These are phyloP conservation scores for Globisporangium rhizosaccharum DNA, from an alignment of 352 stramenopile species.

Conservation along the genomic window DNA sequence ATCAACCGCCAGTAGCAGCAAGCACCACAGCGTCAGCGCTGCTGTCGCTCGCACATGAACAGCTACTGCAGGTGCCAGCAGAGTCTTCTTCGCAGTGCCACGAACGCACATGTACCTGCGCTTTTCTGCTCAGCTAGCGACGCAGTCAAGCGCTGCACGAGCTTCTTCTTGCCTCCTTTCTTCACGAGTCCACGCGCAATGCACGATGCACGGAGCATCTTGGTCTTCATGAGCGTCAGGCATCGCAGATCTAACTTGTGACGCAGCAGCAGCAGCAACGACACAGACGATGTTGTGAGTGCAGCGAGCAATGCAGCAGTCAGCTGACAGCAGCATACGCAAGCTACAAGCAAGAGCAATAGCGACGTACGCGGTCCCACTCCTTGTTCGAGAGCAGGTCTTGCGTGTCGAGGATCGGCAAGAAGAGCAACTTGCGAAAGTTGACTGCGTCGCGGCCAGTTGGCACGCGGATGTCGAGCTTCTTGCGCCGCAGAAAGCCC, in stretches of 20 bases:
- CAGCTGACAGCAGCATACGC: background rate
- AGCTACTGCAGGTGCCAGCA: too few species aligned
- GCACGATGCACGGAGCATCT: slow-evolving; percentile 76
- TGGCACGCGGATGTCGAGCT: slow-evolving; percentile 61
- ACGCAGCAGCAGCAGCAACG: background rate
- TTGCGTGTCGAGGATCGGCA: slow-evolving; percentile 60
- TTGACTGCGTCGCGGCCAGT: slow-evolving; percentile 69
- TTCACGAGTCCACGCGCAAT: slow-evolving; percentile 52
- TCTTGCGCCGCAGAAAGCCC: slow-evolving; percentile 58
- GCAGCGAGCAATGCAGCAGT: background rate
- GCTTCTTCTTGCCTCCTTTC: slow-evolving; percentile 61
- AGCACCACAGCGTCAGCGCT: too few species aligned
- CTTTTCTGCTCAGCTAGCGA: slow-evolving; percentile 60
- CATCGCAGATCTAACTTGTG: slow-evolving; percentile 71
- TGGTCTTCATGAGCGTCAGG: slow-evolving; percentile 76
- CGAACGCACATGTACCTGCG: slow-evolving; percentile 23
- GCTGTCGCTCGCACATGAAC: too few species aligned
- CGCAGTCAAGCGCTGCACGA: slow-evolving; percentile 48
- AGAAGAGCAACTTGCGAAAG: slow-evolving; percentile 75
- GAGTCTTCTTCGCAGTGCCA: too few species aligned
- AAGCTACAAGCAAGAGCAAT: too few species aligned
- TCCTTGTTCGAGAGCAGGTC: slow-evolving; percentile 60
- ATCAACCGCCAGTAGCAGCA: background rate
- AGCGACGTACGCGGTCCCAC: slow-evolving; percentile 50
- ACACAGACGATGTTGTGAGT: background rate